Conservation (phyloP, 805 yeast species). For the Saccharomyces cerevisiae region DNA sequence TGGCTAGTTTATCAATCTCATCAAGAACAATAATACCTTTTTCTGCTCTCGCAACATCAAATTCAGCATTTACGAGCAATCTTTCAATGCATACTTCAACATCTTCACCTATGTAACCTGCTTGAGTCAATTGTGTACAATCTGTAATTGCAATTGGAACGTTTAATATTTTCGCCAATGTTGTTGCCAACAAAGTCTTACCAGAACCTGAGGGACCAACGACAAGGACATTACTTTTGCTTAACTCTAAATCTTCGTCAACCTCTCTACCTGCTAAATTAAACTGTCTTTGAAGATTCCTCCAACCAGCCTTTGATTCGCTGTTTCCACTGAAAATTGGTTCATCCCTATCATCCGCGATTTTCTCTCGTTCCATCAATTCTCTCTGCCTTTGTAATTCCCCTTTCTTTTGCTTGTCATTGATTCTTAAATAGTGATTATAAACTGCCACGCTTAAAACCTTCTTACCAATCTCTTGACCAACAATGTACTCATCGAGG, state of each 20-base stretch:
- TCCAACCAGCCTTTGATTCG: constrained; percentile 28
- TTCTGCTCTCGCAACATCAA: constrained; percentile 44
- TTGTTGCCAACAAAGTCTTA: constrained; percentile 48
- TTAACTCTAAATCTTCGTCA: constrained; percentile 39
- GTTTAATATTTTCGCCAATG: constrained; percentile 43
- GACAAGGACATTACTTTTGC: constrained; percentile 47
- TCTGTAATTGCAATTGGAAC: constrained; percentile 55
- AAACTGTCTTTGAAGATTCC: constrained; percentile 25
- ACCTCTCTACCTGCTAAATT: constrained; percentile 8
- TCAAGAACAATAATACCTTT: constrained; percentile 53
- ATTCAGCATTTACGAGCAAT: constrained; percentile 41
- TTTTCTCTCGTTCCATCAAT: constrained; percentile 25
- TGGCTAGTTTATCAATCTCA: constrained; percentile 51
- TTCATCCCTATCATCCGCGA: constrained; percentile 16
- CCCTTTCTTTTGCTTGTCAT: constrained; percentile 33
- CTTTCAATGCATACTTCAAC: constrained; percentile 51
- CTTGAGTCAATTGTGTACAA: constrained; percentile 55
- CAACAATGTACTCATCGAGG: constrained; percentile 46
- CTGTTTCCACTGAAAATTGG: constrained; percentile 16
- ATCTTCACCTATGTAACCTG: constrained; percentile 60
- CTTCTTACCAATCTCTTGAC: constrained; percentile 48
- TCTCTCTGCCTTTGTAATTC: constrained; percentile 25
- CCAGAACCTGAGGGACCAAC: constrained; percentile 60
- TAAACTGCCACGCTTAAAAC: constrained; percentile 55
- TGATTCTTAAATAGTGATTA: constrained; percentile 46